Evolutionary conservation across 768 basidiomycete species (phyloP).

Genomic region (Lentinus tigrinus): DNA sequence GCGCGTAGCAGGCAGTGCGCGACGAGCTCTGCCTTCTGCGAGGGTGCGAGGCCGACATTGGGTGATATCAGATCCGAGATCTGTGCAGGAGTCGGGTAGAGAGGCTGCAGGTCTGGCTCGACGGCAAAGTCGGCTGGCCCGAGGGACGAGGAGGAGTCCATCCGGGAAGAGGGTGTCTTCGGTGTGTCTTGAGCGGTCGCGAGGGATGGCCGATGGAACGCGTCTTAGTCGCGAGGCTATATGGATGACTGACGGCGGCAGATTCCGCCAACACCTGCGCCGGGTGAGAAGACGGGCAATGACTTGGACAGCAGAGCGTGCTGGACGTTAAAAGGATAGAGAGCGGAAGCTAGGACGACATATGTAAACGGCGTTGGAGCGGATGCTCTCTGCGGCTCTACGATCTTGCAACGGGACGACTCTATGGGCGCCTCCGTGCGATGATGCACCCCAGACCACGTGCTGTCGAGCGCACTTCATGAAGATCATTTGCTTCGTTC

Average conservation of each 20-base stretch:
- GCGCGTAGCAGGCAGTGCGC: constrained; percentile 73
- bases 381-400: neutral
- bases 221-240: neutral
- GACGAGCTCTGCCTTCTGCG: constrained; percentile 69
- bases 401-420: neutral
- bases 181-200: neutral
- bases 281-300: too few species aligned
- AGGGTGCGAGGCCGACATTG: constrained; percentile 63
- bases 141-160: constrained; percentile 32
- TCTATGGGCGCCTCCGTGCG: neutral
- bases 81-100: constrained; percentile 67
- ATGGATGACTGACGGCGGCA: neutral
- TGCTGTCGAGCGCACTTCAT: neutral
- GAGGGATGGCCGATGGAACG: neutral
- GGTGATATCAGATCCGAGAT: constrained; percentile 64
- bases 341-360: neutral
- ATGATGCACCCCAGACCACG: neutral
- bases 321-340: neutral
- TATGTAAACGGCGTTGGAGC: neutral
- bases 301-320: neutral
- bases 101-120: constrained; percentile 78
- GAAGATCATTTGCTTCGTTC: neutral
- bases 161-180: constrained; percentile 13
- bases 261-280: neutral
- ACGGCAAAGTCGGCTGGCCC: constrained; percentile 56